Conservation (phyloP, 1,284 basidiomycete genomes). For the Ceratobasidium sp. region DNA sequence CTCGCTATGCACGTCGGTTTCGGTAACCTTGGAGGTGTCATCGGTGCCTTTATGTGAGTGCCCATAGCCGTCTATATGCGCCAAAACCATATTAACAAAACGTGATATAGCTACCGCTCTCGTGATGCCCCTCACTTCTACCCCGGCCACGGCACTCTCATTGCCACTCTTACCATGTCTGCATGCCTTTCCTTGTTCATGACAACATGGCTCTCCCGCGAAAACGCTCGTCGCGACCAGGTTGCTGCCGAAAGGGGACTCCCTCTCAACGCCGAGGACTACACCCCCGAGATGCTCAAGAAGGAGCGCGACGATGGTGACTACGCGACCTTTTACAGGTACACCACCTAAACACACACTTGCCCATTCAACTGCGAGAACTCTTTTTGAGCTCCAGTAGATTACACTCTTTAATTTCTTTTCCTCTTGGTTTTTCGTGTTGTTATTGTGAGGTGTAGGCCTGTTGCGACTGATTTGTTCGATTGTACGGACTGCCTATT, state of each 20-base stretch:
- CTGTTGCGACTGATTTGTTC: neutral
- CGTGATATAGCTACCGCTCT: slow-evolving; percentile 34
- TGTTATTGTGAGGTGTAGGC: neutral
- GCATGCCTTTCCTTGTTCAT: slow-evolving; percentile 27
- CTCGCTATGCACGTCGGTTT: slow-evolving; percentile 49
- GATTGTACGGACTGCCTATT: neutral
- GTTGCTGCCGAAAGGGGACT: slow-evolving; percentile 7
- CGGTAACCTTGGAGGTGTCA: slow-evolving; percentile 48
- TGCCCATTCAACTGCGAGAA: too few relatives aligned
- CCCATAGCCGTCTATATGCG: neutral
- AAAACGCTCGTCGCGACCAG: slow-evolving; percentile 38
- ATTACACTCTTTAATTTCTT: slow-evolving; percentile 1
- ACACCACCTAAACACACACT: slow-evolving; percentile 21
- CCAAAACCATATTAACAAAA: neutral
- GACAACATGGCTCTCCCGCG: slow-evolving; percentile 25
- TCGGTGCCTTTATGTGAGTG: slow-evolving; percentile 48
- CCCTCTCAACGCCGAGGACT: slow-evolving; percentile 31
- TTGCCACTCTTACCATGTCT: slow-evolving; percentile 38
- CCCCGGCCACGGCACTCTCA: slow-evolving; percentile 37
- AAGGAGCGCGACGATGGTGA: slow-evolving; percentile 33
- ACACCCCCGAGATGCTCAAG: slow-evolving; percentile 27
- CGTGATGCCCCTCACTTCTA: slow-evolving; percentile 38
- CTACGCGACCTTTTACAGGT: slow-evolving; percentile 24
- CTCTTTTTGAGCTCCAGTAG: neutral
- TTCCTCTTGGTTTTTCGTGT: neutral